Base-by-base conservation (phyloP, 495 filamentous ascomycete genomes). In the Neurospora sp. region DNA sequence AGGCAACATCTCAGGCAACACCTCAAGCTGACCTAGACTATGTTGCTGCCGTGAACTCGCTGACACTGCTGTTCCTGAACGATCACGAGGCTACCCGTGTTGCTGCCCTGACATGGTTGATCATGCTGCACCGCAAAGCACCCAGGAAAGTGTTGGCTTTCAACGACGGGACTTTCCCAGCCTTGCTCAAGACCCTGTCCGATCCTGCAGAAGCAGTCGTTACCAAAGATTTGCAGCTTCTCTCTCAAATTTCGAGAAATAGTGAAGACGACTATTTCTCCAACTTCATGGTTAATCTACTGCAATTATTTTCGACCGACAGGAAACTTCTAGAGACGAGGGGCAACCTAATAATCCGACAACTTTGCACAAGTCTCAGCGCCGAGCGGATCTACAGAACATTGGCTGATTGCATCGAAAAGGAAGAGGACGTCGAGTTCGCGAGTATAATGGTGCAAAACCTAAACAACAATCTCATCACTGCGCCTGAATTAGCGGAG, bases 381-480 rank as follows among this genome's bases (percentile, higher is more conserved):
- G 90, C 96, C 1, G 96, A 98, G 80, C 89, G 94, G 70, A 99
- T 99, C 73, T 99, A 98, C 79, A 91, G 96, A 39, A 98, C 94
- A 5, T 82, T 99, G 70, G 96, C 96, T 66, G 96, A 98, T 75
- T 97, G 96, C 80, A 90, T 99, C 8, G 96, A 98, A 81, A 97
- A 96, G 75, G 96, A 99, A 81, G 95, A 98, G 84, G 96, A 99
- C 79, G 87, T 98, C 40, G 96, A 98, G 79, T 99, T 99, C 81
- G 94, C 96, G 20, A 97, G 94, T 76, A 99, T 98, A 77, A 99
- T 99, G 96, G 94, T 99, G 37, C 96, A 98, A 78, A 98, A 98
- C 80, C 86, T 99, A 62, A 99, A 99, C 82, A 99, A 99, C 78
- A 99, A 98, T 76, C 88, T 99, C 23, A 98, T 98, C 76, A 99